Evolutionary conservation across 129 eudicot genomes (phyloP), one percentile per base, ranked within the genome.

Genomic region (Deinandra increscens): DNA sequence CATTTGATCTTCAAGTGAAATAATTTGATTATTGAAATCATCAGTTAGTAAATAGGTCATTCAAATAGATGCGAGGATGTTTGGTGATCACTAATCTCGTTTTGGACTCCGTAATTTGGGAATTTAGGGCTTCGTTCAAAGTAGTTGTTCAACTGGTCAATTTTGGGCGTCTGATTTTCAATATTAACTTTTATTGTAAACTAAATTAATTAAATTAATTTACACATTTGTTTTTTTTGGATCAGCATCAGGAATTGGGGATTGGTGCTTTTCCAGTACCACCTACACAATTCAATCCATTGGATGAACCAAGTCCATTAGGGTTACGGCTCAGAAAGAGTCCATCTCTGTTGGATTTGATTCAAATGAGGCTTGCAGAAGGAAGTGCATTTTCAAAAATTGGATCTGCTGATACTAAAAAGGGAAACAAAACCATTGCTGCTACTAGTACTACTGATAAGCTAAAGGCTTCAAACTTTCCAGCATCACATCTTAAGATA

Each of bases 241-340:
- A 44, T 34, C 78, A 71, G 83, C 72, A 72, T 61, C 86, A 82
- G 42, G 82, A 77, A 23, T 59, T 81, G 54, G 84, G 84, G 42
- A 70, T 22, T 51, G 73, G 62, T 46, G 19, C 74, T 38, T 79
- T 74, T 77, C 73, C 82, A 4, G 78, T 70, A 49, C 60, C 86
- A 66, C 85, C 84, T 10, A 63, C 85, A 13, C 85, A 84, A 23
- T 86, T 84, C 58, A 86, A 92, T 72, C 96, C 95, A 3, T 75
- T 88, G 8, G 91, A 86, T 60, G 98, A 88, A 80, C 98, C 98
- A 0, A 84, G 95, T 80, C 96, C 98, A 15, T 80, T 92, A 70
- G 98, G 98, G 9, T 77, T 92, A 79, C 80, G 84, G 45, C 88
- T 92, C 9, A 78, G 85, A 64, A 92, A 89, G 79, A 88, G 82